These are phyloP conservation scores for Diaporthe destruens DNA, from an alignment of 2,329 filamentous ascomycete genomes.

Conservation along the genomic window DNA sequence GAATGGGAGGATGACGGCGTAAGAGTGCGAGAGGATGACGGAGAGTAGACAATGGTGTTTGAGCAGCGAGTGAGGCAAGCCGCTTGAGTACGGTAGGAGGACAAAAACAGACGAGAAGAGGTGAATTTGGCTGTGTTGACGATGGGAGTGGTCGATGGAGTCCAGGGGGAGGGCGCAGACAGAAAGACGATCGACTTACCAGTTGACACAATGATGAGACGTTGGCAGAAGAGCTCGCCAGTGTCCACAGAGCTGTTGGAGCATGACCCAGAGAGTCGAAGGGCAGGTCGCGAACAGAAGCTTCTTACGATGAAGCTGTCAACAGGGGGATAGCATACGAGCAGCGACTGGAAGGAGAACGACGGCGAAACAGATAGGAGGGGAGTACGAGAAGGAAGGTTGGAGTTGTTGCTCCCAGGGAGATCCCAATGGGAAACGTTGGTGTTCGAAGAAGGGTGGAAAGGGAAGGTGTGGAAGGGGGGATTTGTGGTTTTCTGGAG, in stretches of 20 bases:
- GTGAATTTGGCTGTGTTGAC: not conserved
- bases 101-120: not conserved
- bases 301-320: not conserved
- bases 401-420: too few relatives aligned
- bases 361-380: not conserved
- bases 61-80: not conserved
- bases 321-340: not conserved
- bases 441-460: not conserved
- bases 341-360: not conserved
- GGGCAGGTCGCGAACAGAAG: too few relatives aligned
- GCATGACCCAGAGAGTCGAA: rapidly evolving
- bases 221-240: not conserved
- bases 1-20: not conserved
- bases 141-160: not conserved
- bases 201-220: not conserved
- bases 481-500: too few relatives aligned
- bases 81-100: rapidly evolving
- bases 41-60: not conserved
- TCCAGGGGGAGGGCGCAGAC: too few relatives aligned
- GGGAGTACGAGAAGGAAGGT: too few relatives aligned
- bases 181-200: not conserved
- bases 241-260: not conserved
- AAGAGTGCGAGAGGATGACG: not conserved
- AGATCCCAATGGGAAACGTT: too few relatives aligned
- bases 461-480: too few relatives aligned